These are phyloP conservation scores for Croton laevigatus DNA, from an alignment of 441 rosid genomes.

Conservation along the genomic window DNA sequence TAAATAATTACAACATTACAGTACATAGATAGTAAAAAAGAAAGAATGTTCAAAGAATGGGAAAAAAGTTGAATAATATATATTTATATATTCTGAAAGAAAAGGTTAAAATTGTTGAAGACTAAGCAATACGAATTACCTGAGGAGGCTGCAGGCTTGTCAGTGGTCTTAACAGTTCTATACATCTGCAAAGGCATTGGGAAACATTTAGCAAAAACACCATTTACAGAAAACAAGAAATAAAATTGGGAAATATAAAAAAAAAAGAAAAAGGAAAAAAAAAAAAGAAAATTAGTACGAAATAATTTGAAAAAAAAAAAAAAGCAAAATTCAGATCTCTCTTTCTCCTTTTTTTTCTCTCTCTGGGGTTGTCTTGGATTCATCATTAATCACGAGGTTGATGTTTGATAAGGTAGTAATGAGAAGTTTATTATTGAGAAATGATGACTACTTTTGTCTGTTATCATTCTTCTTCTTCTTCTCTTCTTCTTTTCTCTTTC, in stretches of 20 bases:
- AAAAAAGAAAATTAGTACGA: background rate
- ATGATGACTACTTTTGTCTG: conserved; percentile 58
- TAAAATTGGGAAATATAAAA: no score
- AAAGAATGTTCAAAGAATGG: background rate
- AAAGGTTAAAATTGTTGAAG: conserved; percentile 21
- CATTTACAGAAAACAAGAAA: conserved; percentile 2
- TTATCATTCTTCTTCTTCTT: conserved; percentile 18
- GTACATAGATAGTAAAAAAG: background rate
- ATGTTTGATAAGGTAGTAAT: conserved; percentile 51
- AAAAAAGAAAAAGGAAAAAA: background rate
- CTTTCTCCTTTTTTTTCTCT: background rate
- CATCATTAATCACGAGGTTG: conserved; percentile 65
- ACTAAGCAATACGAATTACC: conserved; percentile 49
- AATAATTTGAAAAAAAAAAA: background rate
- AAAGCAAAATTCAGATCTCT: conserved; percentile 14
- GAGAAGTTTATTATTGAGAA: conserved; percentile 58
- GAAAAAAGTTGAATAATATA: background rate
- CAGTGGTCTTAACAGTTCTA: conserved; percentile 86
- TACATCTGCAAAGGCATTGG: conserved; percentile 60
- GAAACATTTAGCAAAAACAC: conserved; percentile 14
- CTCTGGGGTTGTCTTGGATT: conserved; percentile 36
- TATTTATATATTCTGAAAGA: background rate
- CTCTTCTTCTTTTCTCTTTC: background rate
- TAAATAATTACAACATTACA: background rate
- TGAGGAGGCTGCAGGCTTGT: conserved; percentile 74